Conservation (phyloP, 805 yeast species). For the Wickerhamomyces mucosus region DNA sequence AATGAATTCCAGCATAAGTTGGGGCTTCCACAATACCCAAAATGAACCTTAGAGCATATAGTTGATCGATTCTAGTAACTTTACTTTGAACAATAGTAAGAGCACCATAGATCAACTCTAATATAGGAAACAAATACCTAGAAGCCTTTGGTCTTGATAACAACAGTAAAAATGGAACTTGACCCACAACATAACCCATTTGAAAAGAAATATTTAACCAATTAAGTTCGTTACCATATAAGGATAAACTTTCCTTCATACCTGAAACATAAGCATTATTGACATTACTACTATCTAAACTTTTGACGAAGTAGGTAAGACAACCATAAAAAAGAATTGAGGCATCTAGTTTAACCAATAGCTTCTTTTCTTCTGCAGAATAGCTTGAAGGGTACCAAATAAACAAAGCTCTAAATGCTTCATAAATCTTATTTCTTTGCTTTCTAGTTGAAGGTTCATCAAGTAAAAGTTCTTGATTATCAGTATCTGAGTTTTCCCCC, state of each 20-base stretch:
- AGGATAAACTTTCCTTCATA: conserved; percentile 33
- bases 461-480: no score
- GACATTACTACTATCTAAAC: conserved; percentile 50
- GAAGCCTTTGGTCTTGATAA: conserved; percentile 49
- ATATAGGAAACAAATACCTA: conserved; percentile 32
- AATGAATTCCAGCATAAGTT: conserved; percentile 41
- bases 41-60: conserved; percentile 56
- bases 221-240: conserved; percentile 35
- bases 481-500: no score
- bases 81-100: conserved; percentile 50
- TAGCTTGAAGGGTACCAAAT: no score
- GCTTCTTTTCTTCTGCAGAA: conserved; percentile 4
- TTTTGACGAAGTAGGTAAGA: conserved; percentile 44
- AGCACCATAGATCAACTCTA: conserved; percentile 63
- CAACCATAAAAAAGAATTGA: conserved; percentile 6
- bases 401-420: no score
- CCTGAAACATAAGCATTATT: conserved; percentile 62
- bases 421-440: no score
- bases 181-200: conserved; percentile 54
- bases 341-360: conserved; percentile 7
- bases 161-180: conserved; percentile 56
- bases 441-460: no score
- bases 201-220: conserved; percentile 49
- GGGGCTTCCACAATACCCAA: conserved; percentile 65
- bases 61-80: conserved; percentile 22